These are phyloP conservation scores for Fusarium oxysporum DNA, from an alignment of 2,329 filamentous ascomycete species.

Conservation along the genomic window DNA sequence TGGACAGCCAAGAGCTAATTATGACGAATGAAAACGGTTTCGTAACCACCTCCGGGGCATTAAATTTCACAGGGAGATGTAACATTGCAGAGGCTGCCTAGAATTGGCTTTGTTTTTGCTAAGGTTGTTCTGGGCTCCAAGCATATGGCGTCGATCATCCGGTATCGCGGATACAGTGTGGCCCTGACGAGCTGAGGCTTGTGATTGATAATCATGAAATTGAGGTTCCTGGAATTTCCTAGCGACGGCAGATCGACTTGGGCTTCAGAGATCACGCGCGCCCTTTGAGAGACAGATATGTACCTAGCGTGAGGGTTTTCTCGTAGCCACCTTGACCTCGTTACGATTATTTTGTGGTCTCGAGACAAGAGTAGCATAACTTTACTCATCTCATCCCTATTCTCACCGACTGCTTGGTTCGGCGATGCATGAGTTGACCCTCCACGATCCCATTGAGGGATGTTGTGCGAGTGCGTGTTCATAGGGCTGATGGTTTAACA, in stretches of 20 bases:
- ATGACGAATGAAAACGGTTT: conserved; percentile 6
- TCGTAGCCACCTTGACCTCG: not conserved
- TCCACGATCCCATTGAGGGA: conserved; percentile 1
- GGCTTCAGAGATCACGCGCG: conserved; percentile 20
- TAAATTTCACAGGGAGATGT: conserved; percentile 8
- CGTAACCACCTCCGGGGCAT: not conserved
- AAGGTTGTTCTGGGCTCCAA: conserved; percentile 15
- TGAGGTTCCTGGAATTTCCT: conserved; percentile 28
- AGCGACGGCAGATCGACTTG: conserved; percentile 9
- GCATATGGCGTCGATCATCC: conserved; percentile 26
- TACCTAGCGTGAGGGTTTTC: conserved; percentile 29
- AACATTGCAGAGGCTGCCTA: conserved; percentile 33
- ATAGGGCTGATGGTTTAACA: conserved; percentile 25
- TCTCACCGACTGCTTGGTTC: conserved; percentile 15
- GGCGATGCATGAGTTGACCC: not conserved
- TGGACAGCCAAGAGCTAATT: conserved; percentile 10
- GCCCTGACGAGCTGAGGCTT: conserved; percentile 10
- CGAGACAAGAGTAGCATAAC: not conserved
- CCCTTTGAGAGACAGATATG: conserved; percentile 32
- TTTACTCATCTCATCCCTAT: not conserved
- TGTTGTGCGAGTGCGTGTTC: not conserved
- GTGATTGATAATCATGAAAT: conserved; percentile 23
- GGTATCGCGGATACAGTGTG: conserved; percentile 4
- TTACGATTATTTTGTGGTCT: conserved; percentile 8
- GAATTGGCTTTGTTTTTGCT: conserved; percentile 23